phyloP scores from a whole-genome alignment of 1,139 yeast genomes.

The Dujonia santamariae region DNA sequence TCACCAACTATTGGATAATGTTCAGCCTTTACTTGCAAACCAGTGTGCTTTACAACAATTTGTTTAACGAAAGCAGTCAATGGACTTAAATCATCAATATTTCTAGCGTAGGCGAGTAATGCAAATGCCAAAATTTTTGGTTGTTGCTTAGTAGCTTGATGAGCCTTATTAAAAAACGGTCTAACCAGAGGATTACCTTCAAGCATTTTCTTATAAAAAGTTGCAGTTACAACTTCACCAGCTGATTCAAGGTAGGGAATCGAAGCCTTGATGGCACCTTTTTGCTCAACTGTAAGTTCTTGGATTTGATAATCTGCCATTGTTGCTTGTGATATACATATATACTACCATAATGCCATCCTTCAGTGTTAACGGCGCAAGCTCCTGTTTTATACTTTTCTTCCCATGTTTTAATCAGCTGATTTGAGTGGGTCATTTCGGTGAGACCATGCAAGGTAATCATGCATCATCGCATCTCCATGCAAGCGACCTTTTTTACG shows the following conservation, averaged over 20 bases:
- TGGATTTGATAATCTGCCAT: conserved; percentile 15
- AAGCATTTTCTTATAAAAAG: conserved; percentile 57
- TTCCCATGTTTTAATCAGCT: too few relatives aligned
- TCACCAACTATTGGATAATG: conserved; percentile 67
- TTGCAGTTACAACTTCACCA: conserved; percentile 54
- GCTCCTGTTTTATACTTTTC: too few relatives aligned
- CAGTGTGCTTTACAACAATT: conserved; percentile 65
- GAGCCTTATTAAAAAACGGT: conserved; percentile 57
- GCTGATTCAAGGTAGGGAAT: conserved; percentile 56
- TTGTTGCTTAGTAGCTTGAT: conserved; percentile 56
- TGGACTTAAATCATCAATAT: conserved; percentile 58
- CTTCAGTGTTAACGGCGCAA: too few relatives aligned
- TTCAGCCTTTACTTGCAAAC: conserved; percentile 57
- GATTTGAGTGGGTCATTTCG: too few relatives aligned
- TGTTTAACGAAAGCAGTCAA: conserved; percentile 54
- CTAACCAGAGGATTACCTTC: conserved; percentile 50
- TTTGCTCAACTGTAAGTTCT: conserved; percentile 28
- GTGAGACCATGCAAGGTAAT: too few relatives aligned
- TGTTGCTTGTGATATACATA: too few relatives aligned
- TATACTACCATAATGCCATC: too few relatives aligned
- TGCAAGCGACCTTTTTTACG: too few relatives aligned
- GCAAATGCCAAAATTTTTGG: conserved; percentile 66
- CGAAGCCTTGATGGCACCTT: conserved; percentile 47
- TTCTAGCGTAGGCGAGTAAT: conserved; percentile 58
- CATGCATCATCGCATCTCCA: too few relatives aligned